phyloP scores from a whole-genome alignment of 2,329 filamentous ascomycete genomes.

The Aspergillus fumigatiaffinis region DNA sequence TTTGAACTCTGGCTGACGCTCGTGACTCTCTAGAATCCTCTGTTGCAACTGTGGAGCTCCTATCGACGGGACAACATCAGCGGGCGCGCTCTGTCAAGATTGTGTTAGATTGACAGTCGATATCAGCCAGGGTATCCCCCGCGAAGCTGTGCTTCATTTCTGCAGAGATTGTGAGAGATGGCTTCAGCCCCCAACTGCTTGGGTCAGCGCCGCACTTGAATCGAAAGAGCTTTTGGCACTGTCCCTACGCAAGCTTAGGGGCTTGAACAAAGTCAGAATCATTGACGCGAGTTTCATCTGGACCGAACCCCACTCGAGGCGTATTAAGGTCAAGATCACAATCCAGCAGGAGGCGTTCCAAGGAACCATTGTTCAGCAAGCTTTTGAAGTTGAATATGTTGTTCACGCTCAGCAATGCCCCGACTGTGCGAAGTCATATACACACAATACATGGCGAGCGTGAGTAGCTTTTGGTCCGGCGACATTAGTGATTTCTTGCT shows the following conservation, averaged over 20 bases:
- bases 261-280: conserved; percentile 84
- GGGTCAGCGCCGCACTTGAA: conserved; percentile 80
- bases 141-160: conserved; percentile 84
- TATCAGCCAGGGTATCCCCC: conserved; percentile 84
- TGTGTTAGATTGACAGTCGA: conserved; percentile 94
- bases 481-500: background rate
- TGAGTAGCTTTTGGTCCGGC: background rate
- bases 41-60: conserved; percentile 97
- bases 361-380: conserved; percentile 77
- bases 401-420: conserved; percentile 91
- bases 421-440: conserved; percentile 93
- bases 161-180: conserved; percentile 94
- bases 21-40: conserved; percentile 62
- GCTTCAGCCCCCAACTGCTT: conserved; percentile 79
- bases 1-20: conserved; percentile 12
- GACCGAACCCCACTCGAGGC: conserved; percentile 93
- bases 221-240: conserved; percentile 89
- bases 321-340: conserved; percentile 92
- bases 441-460: conserved; percentile 91
- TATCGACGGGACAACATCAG: conserved; percentile 83
- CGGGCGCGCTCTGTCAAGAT: conserved; percentile 89
- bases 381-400: conserved; percentile 90
- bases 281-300: conserved; percentile 96
- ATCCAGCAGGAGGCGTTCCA: conserved; percentile 70
- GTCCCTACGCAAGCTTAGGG: conserved; percentile 82